Conservation (phyloP, 2,329 filamentous ascomycete genomes). For the Trichophyton rubrum region DNA sequence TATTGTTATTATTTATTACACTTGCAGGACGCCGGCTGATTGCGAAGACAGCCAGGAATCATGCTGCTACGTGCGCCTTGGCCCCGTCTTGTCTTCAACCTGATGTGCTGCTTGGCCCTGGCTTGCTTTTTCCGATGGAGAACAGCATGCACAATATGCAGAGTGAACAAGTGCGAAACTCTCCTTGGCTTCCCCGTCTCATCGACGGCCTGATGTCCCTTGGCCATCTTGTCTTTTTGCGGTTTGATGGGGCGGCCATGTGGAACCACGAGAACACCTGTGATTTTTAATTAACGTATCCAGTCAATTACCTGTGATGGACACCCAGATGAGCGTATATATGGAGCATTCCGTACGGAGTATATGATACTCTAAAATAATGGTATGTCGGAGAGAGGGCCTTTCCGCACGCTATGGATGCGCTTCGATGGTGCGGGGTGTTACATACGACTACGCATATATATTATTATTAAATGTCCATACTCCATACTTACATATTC, state of each 20-base stretch:
- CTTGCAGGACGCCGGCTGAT: not conserved
- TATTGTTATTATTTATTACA: too few relatives aligned
- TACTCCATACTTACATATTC: too few relatives aligned
- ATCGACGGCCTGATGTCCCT: not conserved
- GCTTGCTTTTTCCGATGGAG: not conserved
- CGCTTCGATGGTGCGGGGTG: not conserved
- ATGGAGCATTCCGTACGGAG: too few relatives aligned
- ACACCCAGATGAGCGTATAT: too few relatives aligned
- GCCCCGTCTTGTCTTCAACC: not conserved
- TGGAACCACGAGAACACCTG: not conserved
- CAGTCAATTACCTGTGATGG: not conserved
- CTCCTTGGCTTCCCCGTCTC: not conserved
- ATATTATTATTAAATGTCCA: too few relatives aligned
- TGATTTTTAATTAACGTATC: not conserved
- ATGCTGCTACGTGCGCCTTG: not conserved
- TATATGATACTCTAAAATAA: too few relatives aligned
- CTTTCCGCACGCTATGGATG: not conserved
- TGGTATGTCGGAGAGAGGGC: too few relatives aligned
- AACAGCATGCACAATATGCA: too few relatives aligned
- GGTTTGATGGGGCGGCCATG: not conserved
- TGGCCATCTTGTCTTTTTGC: not conserved
- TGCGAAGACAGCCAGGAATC: not conserved
- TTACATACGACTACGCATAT: not conserved
- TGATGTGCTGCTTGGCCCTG: not conserved
- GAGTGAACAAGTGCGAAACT: not conserved